Evolutionary conservation across 163 green algal genomes (phyloP), one percentile per base, ranked within the genome.

Genomic region (Scenedesmus sp.): DNA sequence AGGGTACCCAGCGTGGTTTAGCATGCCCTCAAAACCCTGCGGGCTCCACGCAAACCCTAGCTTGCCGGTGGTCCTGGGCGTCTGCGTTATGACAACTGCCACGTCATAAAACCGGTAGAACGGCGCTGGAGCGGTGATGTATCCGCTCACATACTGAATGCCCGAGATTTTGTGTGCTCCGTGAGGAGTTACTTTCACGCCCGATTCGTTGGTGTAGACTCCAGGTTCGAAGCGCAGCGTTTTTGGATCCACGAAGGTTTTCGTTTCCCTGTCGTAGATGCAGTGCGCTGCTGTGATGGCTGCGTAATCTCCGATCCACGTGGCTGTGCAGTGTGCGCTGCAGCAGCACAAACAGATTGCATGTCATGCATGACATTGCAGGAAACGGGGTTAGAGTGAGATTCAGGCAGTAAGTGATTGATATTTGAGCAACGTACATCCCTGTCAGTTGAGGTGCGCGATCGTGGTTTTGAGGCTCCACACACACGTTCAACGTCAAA

Each of bases 221-320:
- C 70, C 70, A 52, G 70, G 70, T n/a, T 79, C 70, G 70, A 79
- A 79, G 23, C 46, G 23, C 23, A 79, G 23, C 1, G 4, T 52
- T 5, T 79, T 52, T 79, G 70, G 70, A 13, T 79, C 70, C 20
- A 52, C 70, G 5, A 79, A 79, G 0, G 70, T 79, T 23, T 79
- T 79, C 52, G 70, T 79, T 46, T 79, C 23, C 23, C 70, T 79
- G 70, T 79, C 70, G 5, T 79, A 79, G 70, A 79, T 79, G 23
- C 70, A 79, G 70, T 79, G 70, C 6, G 70, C 70, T 79, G 70
- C 70, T 79, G 70, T 79, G 70, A 79, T 79, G 12, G 70, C 70
- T 52, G 70, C 70, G 20, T 79, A 79, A 23, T 79, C 70, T 26
- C 70, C 70, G 3, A 79, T 52, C 70, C 70, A 79, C 6, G 70